Base-by-base conservation (phyloP, 139 green algal genomes). In the Zygnema cylindricum region DNA sequence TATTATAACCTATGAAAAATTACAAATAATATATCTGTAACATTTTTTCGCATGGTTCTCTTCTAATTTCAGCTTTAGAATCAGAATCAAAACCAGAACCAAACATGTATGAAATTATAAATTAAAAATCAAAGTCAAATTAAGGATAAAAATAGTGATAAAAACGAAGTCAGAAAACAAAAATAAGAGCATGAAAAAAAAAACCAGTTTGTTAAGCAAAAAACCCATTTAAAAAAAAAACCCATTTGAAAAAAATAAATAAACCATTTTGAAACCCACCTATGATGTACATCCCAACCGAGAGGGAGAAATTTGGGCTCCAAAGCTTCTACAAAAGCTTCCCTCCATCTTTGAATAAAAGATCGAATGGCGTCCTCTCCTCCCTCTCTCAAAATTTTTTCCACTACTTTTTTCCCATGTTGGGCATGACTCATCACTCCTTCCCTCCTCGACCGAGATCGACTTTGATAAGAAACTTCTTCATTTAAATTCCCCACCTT, bases 261-360 rank as follows among this genome's bases (percentile, higher is more conserved):
- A 73, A 73, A 73, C 30, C n/a, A 16, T 79, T 79, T 79, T 79
- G 11, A 16, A 16, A 16, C 71, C 11, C 7, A 90, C 81, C 82
- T 89, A 81, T 91, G 86, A 79, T 84, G 30, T 7, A 91, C 79
- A 41, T 81, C 86, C 86, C 86, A 91, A 22, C 63, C 86, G 23
- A 77, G 23, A n/a, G 86, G 86, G 43, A 91, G 81, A 32, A 84
- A 91, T 39, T 38, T 35, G 35, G 86, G 86, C 39, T 69, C 43
- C 43, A 91, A 69, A 39, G 86, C 78, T 40, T 35, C 39, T 1
- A 91, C 86, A 88, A 91, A 91, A 39, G 55, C 43, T 40, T 81
- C 42, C 40, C 77, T 57, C 86, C 86, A 91, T 30, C 43, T 43
- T 38, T 82, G 86, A 43, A 82, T 75, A 69, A 91, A 91, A 36